Evolutionary conservation across 176 grass and related monocot species (phyloP).

Genomic region (Rhynchospora tenuis): DNA sequence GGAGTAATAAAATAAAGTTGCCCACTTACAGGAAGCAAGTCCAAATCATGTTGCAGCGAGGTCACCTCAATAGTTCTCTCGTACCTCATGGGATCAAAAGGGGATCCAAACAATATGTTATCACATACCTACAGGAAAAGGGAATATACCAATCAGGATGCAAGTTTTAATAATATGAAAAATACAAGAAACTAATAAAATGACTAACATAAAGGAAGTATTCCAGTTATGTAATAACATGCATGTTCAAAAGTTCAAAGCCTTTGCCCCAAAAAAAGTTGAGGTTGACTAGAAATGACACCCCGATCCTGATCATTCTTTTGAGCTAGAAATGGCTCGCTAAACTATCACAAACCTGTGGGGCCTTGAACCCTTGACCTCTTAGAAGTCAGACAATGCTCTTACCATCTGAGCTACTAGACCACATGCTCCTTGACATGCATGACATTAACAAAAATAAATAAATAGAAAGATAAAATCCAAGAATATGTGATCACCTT

Average conservation of each 20-base stretch:
- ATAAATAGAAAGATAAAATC: no score
- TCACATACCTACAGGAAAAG: slow-evolving; percentile 66
- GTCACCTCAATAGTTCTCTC: slow-evolving; percentile 72
- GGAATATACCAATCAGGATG: neutral
- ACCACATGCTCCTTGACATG: no score
- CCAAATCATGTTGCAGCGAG: slow-evolving; percentile 77
- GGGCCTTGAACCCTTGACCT: no score
- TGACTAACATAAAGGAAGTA: neutral
- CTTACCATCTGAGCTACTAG: no score
- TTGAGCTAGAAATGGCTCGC: no score
- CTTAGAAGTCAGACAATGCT: no score
- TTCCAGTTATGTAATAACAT: neutral
- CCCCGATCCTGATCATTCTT: no score
- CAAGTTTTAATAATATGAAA: neutral
- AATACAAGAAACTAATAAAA: neutral
- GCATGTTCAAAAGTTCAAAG: no score
- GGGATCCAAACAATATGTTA: slow-evolving; percentile 96
- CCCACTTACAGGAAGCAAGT: slow-evolving; percentile 74
- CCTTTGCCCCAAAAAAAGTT: no score
- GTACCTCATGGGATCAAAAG: slow-evolving; percentile 65
- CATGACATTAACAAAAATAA: neutral
- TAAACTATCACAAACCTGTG: no score
- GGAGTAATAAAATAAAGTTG: neutral
- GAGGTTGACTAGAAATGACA: no score
- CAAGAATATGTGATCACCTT: no score